Base-by-base conservation (phyloP, 1,284 basidiomycete species). In the Neotropicomus parvogracilis region DNA sequence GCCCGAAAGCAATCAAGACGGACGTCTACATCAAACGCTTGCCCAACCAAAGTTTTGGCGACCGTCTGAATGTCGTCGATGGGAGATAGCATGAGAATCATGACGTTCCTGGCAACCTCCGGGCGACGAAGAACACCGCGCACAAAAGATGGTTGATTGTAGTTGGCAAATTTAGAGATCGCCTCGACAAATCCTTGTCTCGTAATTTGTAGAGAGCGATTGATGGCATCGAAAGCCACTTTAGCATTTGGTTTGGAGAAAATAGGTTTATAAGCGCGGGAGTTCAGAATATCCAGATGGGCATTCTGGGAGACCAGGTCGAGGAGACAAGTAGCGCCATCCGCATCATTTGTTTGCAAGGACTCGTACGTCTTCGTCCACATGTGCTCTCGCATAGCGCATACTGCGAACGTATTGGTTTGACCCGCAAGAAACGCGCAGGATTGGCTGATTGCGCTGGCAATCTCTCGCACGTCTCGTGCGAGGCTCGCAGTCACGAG, bases 1-100 rank as follows among this genome's bases (percentile, higher is more conserved):
- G 79, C 81, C 10, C 88, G 81, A 61, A 95, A 86, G 64, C 90
- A 93, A 54, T 95, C 94, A 24, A 80, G 74, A 40, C 95, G 87
- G 29, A 82, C 84, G 59, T 94, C 91, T 16, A 86, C 88, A 53
- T 93, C 88, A 58, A 88, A 94, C 0, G 90, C 85, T 52, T 89
- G 79, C 19, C 88, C 85, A 20, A 91, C 76, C 8, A 95, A 66
- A 24, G 78, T 79, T 63, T 92, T 86, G 1, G 85, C 85, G 8
- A 84, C 81, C 44, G 76, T 73, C 58, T 90, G 88, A 13, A 94
- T 69, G 10, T 79, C 75, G 20, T 85, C 81, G 13, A 85, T 75
- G 0, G 94, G 92, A 9, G 91, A 95, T 31, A 97, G 71, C 62
- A 94, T 80, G 26, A 95, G 74, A 17, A 75, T 65, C 49, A 85